Base-by-base conservation (phyloP, 2,329 filamentous ascomycete genomes). In the Hymenotorrendiella dingleyae region DNA sequence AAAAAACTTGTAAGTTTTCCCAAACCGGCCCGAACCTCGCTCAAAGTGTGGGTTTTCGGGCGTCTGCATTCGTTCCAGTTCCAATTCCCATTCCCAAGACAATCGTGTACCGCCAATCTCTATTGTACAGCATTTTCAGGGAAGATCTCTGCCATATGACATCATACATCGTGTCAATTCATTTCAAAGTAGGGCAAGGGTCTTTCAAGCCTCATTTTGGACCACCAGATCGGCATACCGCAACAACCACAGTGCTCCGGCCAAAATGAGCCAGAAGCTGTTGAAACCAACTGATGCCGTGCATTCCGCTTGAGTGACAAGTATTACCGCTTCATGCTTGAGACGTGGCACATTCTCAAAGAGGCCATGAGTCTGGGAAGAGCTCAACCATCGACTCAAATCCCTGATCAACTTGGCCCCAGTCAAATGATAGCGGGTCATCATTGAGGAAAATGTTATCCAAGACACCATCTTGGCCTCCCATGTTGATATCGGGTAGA, bases 361-460 rank as follows among this genome's bases (percentile, higher is more conserved):
- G 28, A 41, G 45, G 41, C 45, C 45, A 44, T 19, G 45, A 45
- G 29, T 47, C 42, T 6, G 45, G 45, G 34, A 44, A 47, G 10
- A 47, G 42, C 29, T 45, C 42, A 16, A 47, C 43, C 45, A 46
- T 46, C 14, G 40, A 43, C n/a, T 46, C 44, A 22, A 46, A 46
- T 9, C 40, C 44, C n/a, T 38, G 44, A 23, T 46, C 44, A 4
- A 37, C 24, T 36, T 42, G 44, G 10, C 33, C 44, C 44, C 44
- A 46, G 5, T 43, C 21, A 36, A 43, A 46, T 9, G 37, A 22
- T n/a, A 42, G 26, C 6, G 35, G 24, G 21, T 46, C 44, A 24
- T 46, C 44, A n/a, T 36, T 35, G 16, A 36, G 28, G n/a, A 46
- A 42, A 12, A 46, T 16, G 19, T 24, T 36, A 21, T 43, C 36